Evolutionary conservation across 768 basidiomycete species (phyloP), one percentile per base, ranked within the genome.

Genomic region (Asterophora parasitica): DNA sequence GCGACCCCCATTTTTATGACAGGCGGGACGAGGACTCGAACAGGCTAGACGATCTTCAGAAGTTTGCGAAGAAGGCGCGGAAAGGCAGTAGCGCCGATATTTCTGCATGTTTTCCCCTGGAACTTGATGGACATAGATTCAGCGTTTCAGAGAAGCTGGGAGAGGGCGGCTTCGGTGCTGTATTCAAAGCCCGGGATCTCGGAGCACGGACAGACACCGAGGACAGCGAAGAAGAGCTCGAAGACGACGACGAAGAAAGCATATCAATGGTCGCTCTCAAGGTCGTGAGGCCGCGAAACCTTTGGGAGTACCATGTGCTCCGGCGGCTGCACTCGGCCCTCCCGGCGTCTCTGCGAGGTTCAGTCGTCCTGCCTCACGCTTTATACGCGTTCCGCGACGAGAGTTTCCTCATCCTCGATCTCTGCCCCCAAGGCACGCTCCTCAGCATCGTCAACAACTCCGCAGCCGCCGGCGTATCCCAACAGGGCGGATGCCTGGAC

Each of bases 151-250:
- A 87, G 52, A 99, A 98, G 64, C 75, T 99, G 17, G 96, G 96
- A 13, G 96, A 99, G 68, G 96, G 96, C 4, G 92, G 94, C 0
- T 99, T 95, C 58, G 96, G 95, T 2, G 79, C 86, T 3, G 96
- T 99, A n/a, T 99, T 95, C 72, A 79, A 85, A 51, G 90, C 88
- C 3, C 76, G 77, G 46, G 77, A 83, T 60, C 66, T 76, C 9
- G 74, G 79, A 6, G 67, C 69, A 23, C 69, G 60, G 52, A 72
- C 75, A 2, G 73, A 75, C 3, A 73, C 75, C 10, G 76, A 74
- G 10, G 77, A 81, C 10, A 65, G 62, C 33, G 78, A 78, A 15
- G 76, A 81, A 2, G 75, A 76, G 10, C 73, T 78, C 5, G 77
- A 76, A 3, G 79, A 80, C 6, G 76, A 79, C 3, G 77, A 77